Base-by-base conservation (phyloP, 2,329 filamentous ascomycete genomes). In the Ophiostoma piceae region DNA sequence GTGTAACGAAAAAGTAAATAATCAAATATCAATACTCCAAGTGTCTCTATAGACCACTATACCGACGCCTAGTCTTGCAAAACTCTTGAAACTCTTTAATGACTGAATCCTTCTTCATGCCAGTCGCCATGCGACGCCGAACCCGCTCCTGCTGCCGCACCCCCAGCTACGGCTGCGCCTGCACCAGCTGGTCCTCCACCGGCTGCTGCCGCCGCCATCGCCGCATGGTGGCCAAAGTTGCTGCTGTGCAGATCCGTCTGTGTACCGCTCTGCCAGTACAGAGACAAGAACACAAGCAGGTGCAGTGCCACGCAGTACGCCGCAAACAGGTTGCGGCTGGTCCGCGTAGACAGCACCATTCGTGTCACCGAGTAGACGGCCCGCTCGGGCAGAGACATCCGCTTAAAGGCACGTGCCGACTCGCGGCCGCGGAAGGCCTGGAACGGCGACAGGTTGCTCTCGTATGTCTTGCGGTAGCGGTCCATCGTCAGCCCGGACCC, bases 401-500 rank as follows among this genome's bases (percentile, higher is more conserved):
- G 88, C 76, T 93, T 92, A 79, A 97, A 94, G 1, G 94, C 95
- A 66, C 96, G 85, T 7, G 92, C 90, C 51, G 91, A 94, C 80
- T 99, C 96, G 68, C 94, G 87, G n/a, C 94, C 94, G 64, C 94
- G 86, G 82, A 99, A 99, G 2, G 93, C 93, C 35, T 94, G 94
- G 78, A 99, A 99, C 0, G 95, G 95, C 12, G 93, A 97, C 67
- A 99, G 90, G 76, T 95, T 96, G 60, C 91, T 92, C 81, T 99
- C 95, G 80, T 99, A 99, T 12, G 93, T 92, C 71, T 92, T 90
- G 72, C 91, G 88, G 79, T 99, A 99, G 66, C 93, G 87, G 78
- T 97, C 92, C 69, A 95, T 83, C 16, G 88, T 87, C 68, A 90
- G 85, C 4, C 62, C 62, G 9, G 62, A 39, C 19, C 62, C 62